Evolutionary conservation across 371 early-diverging fungal genomes (phyloP).

Genomic region (Dentiscutata heterogama): DNA sequence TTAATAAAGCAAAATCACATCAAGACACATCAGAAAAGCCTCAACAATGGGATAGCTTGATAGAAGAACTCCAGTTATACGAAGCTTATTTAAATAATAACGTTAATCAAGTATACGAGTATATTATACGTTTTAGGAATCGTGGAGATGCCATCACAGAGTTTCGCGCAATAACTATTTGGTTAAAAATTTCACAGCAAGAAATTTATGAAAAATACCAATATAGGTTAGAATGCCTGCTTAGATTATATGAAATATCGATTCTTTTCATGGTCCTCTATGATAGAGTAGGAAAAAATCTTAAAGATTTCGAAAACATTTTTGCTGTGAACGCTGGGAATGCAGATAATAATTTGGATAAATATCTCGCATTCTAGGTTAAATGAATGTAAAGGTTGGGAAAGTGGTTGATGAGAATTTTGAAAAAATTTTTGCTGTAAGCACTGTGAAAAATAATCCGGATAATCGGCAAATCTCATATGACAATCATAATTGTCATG

Average conservation of each 20-base stretch:
- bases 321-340: neutral
- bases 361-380: too few species aligned
- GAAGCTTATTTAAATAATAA: constrained; percentile 27
- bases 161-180: constrained; percentile 39
- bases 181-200: neutral
- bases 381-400: too few species aligned
- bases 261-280: neutral
- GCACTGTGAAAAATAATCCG: neutral
- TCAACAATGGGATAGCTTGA: neutral
- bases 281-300: neutral
- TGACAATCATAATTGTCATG: constrained; percentile 12
- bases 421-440: neutral
- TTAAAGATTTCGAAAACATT: constrained; percentile 21
- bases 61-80: constrained; percentile 21
- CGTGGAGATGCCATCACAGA: neutral
- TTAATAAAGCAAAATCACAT: neutral
- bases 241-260: neutral
- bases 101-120: constrained; percentile 1
- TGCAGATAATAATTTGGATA: too few species aligned
- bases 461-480: constrained; percentile 10
- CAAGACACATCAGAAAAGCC: neutral
- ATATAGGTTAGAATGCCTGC: neutral
- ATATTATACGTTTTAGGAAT: neutral
- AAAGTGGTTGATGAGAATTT: neutral
- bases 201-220: neutral